phyloP scores from a whole-genome alignment of 2,329 filamentous ascomycete species.

The Dactylellina drechsleri region DNA sequence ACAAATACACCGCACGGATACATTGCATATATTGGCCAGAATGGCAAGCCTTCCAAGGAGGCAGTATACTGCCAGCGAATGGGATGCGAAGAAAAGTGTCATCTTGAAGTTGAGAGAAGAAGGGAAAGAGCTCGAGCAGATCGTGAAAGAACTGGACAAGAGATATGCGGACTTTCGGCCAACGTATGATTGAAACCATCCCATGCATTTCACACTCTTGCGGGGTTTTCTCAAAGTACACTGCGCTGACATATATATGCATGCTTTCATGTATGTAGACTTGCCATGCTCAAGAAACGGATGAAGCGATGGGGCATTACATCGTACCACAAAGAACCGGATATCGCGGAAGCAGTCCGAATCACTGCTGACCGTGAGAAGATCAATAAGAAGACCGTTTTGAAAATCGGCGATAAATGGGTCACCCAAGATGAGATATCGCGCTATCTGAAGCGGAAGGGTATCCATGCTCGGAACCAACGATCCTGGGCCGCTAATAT shows the following conservation, averaged over 20 bases:
- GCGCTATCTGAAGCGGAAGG: slow-evolving; percentile 31
- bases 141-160: slow-evolving; percentile 38
- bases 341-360: slow-evolving; percentile 40
- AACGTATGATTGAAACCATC: slow-evolving; percentile 23
- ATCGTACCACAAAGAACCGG: slow-evolving; percentile 39
- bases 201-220: no score
- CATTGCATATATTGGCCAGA: slow-evolving; percentile 5
- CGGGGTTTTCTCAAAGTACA: background rate
- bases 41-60: slow-evolving; percentile 25
- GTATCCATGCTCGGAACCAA: slow-evolving; percentile 22
- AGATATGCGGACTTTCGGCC: slow-evolving; percentile 38
- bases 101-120: slow-evolving; percentile 29
- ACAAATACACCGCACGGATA: slow-evolving; percentile 12
- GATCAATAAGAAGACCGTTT: slow-evolving; percentile 34
- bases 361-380: slow-evolving; percentile 43
- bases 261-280: slow-evolving; percentile 4
- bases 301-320: slow-evolving; percentile 43
- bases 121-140: slow-evolving; percentile 33
- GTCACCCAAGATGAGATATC: slow-evolving; percentile 36
- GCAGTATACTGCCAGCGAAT: slow-evolving; percentile 27
- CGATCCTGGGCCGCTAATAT: slow-evolving; percentile 31
- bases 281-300: slow-evolving; percentile 45
- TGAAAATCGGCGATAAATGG: slow-evolving; percentile 28
- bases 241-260: background rate
- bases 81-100: slow-evolving; percentile 35